Evolutionary conservation across 441 rosid species (phyloP).

Genomic region (Metrosideros polymorpha): DNA sequence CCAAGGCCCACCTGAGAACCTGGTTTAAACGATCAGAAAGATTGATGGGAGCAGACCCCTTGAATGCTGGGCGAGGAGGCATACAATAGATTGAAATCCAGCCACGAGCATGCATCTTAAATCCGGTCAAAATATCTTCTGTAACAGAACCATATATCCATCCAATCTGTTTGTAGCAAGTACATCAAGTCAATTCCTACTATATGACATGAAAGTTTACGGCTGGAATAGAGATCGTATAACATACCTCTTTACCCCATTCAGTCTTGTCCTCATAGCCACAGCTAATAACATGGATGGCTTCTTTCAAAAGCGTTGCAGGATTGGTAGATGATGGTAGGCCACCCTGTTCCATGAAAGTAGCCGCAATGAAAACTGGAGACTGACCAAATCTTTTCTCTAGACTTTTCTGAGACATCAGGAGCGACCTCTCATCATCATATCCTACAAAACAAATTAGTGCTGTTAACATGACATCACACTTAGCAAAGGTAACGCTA

Average conservation of each 20-base stretch:
- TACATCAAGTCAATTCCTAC: neutral
- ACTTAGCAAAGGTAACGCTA: neutral
- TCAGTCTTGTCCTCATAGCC: slow-evolving; percentile 98
- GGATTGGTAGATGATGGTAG: slow-evolving; percentile 93
- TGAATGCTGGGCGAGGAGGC: slow-evolving; percentile 97
- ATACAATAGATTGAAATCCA: slow-evolving; percentile 95
- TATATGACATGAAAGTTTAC: neutral
- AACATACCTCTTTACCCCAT: slow-evolving; percentile 97
- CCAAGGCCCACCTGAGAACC: slow-evolving; percentile 98
- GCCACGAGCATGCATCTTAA: slow-evolving; percentile 99
- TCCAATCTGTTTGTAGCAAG: slow-evolving; percentile 51
- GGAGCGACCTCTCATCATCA: slow-evolving; percentile 90
- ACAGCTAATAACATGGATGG: slow-evolving; percentile 96
- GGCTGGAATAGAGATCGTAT: neutral
- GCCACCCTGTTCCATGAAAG: slow-evolving; percentile 96
- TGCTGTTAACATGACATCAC: neutral
- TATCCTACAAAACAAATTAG: slow-evolving; percentile 49
- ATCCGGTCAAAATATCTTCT: slow-evolving; percentile 95
- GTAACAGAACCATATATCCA: slow-evolving; percentile 99
- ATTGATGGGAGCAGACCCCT: slow-evolving; percentile 99
- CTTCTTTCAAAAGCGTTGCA: slow-evolving; percentile 88
- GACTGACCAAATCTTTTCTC: slow-evolving; percentile 99
- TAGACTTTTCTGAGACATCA: slow-evolving; percentile 91
- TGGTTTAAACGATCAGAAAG: slow-evolving; percentile 97
- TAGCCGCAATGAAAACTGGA: slow-evolving; percentile 90